These are phyloP conservation scores for Hanseniaspora vineae DNA, from an alignment of 805 yeast species.

Conservation along the genomic window DNA sequence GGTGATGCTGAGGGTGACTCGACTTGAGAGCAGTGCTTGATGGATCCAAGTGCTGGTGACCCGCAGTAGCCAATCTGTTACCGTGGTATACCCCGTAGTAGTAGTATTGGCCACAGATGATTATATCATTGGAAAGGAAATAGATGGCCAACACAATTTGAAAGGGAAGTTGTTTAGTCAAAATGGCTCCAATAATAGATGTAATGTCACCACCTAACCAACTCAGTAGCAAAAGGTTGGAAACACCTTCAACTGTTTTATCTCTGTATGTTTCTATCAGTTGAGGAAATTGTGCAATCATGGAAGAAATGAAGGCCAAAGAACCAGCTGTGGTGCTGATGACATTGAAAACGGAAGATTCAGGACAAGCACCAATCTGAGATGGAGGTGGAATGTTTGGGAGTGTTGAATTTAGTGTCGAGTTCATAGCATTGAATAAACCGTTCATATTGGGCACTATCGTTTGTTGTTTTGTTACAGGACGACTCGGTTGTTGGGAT, in stretches of 20 bases:
- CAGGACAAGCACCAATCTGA: background rate
- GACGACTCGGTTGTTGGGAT: too few species aligned
- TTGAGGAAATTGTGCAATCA: constrained; percentile 44
- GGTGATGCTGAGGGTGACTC: too few species aligned
- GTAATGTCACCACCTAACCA: constrained; percentile 35
- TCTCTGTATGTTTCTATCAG: constrained; percentile 40
- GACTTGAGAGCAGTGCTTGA: background rate
- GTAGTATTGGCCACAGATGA: constrained; percentile 57
- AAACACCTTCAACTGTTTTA: constrained; percentile 48
- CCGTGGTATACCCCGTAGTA: constrained; percentile 38
- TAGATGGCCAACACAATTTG: constrained; percentile 63
- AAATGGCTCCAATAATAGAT: constrained; percentile 53
- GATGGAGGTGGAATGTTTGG: background rate
- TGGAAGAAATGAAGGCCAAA: constrained; percentile 31
- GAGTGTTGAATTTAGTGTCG: background rate
- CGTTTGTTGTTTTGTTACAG: background rate
- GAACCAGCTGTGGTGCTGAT: constrained; percentile 26
- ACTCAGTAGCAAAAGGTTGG: constrained; percentile 37
- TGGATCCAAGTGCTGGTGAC: constrained; percentile 22
- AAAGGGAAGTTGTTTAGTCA: constrained; percentile 71
- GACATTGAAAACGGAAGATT: background rate
- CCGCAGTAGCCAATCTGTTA: constrained; percentile 20
- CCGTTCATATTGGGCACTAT: background rate
- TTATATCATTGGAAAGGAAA: constrained; percentile 57
- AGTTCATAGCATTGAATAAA: background rate